Conservation (phyloP, 306 rosid genomes). For the Cicer bijugum region DNA sequence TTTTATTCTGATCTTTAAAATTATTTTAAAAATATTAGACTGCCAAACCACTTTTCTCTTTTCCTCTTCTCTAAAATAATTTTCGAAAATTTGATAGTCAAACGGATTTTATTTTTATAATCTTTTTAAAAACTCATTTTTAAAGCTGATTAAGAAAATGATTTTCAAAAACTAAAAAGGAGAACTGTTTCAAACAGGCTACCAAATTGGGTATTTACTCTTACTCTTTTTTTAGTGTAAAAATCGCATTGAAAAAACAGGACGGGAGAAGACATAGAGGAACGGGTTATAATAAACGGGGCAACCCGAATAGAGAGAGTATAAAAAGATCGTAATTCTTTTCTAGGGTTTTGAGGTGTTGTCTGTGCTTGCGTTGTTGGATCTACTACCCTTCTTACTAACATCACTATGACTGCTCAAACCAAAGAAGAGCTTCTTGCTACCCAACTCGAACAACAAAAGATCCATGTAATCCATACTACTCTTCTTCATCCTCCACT, state of each 20-base stretch:
- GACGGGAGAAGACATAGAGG: neutral
- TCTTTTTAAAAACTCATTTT: too few relatives aligned
- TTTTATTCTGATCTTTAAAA: too few relatives aligned
- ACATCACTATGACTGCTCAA: conserved; percentile 50
- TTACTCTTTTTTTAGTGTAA: too few relatives aligned
- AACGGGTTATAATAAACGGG: conserved; percentile 34
- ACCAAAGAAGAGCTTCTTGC: conserved; percentile 59
- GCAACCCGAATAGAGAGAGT: conserved; percentile 35
- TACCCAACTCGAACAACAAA: conserved; percentile 49
- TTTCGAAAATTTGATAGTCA: too few relatives aligned
- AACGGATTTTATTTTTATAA: too few relatives aligned
- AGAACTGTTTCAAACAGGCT: neutral
- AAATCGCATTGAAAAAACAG: conserved; percentile 23
- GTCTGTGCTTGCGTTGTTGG: neutral
- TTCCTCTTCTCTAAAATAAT: too few relatives aligned
- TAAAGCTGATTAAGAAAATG: neutral
- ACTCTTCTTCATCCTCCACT: neutral
- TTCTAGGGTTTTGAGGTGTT: conserved; percentile 51
- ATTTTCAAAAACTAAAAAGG: too few relatives aligned
- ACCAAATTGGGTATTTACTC: too few relatives aligned
- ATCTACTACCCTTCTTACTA: neutral
- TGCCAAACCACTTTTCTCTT: too few relatives aligned
- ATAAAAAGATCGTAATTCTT: neutral
- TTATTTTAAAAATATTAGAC: too few relatives aligned
- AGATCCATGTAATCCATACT: conserved; percentile 46